phyloP scores from a whole-genome alignment of 2,329 filamentous ascomycete species.

The Apiospora marii region DNA sequence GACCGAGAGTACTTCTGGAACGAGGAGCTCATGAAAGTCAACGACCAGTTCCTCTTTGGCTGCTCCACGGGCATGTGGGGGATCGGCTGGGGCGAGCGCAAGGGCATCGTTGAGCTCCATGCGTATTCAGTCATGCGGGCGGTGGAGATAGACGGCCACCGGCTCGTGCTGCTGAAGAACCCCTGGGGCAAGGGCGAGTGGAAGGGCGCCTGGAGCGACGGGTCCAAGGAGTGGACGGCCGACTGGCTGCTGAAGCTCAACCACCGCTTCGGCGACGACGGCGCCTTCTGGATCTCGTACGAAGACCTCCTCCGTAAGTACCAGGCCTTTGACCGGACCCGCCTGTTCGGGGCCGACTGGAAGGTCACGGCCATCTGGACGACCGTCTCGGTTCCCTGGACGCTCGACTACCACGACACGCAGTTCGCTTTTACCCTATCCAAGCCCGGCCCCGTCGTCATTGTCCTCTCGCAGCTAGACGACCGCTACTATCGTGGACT shows the following conservation, averaged over 20 bases:
- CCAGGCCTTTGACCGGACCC: constrained; percentile 64
- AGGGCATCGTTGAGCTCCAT: constrained; percentile 66
- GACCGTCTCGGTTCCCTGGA: constrained; percentile 63
- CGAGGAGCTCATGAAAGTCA: constrained; percentile 79
- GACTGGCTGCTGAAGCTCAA: constrained; percentile 77
- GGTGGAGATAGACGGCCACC: constrained; percentile 66
- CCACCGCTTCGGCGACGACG: constrained; percentile 80
- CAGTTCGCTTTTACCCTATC: constrained; percentile 61
- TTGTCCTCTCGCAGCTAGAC: constrained; percentile 66
- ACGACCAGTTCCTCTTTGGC: constrained; percentile 78
- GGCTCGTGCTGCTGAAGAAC: constrained; percentile 73
- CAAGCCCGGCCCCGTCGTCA: constrained; percentile 57
- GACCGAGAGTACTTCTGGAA: constrained; percentile 82
- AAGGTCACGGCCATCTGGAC: constrained; percentile 56
- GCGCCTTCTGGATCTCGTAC: constrained; percentile 69
- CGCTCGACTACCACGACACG: constrained; percentile 61
- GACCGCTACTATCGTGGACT: constrained; percentile 65
- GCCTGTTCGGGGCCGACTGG: constrained; percentile 65
- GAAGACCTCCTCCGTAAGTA: constrained; percentile 66
- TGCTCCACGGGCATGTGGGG: constrained; percentile 61
- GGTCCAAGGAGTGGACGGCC: constrained; percentile 84
- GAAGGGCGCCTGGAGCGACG: constrained; percentile 83
- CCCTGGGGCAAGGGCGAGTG: constrained; percentile 85
- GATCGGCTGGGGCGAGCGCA: constrained; percentile 55
- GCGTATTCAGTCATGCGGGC: constrained; percentile 68